Conservation (phyloP, 805 yeast genomes). For the Blastobotrys muscicola region DNA sequence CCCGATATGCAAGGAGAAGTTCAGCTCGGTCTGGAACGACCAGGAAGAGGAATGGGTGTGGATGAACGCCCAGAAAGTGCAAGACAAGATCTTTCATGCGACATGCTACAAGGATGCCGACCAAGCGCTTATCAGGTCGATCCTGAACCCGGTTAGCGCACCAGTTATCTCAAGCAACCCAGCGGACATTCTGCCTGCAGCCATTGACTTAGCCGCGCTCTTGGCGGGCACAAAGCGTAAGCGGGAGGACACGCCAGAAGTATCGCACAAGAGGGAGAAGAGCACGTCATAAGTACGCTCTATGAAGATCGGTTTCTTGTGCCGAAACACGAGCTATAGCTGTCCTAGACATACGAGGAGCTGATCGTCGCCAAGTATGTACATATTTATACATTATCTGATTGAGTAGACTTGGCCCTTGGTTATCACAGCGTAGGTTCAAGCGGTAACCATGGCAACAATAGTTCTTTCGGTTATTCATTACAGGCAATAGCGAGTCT, state of each 20-base stretch:
- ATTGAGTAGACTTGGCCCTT: neutral
- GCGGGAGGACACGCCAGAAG: conserved; percentile 5
- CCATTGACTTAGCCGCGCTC: too few relatives aligned
- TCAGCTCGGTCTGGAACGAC: conserved; percentile 59
- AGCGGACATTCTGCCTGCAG: conserved; percentile 5
- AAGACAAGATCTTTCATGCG: conserved; percentile 49
- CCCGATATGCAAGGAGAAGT: conserved; percentile 60
- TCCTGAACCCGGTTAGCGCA: too few relatives aligned
- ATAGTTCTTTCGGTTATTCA: too few relatives aligned
- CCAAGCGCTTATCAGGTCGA: conserved; percentile 2
- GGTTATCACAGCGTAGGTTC: neutral
- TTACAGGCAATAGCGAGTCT: conserved; percentile 1
- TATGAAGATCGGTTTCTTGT: too few relatives aligned
- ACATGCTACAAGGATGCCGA: conserved; percentile 61
- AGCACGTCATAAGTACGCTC: too few relatives aligned
- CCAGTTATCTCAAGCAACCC: neutral
- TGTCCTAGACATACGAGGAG: too few relatives aligned
- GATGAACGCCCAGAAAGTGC: conserved; percentile 50
- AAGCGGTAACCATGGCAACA: too few relatives aligned
- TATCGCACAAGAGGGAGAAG: too few relatives aligned
- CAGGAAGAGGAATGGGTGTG: conserved; percentile 76
- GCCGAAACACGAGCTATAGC: too few relatives aligned
- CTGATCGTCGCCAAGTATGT: too few relatives aligned
- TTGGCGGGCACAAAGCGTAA: conserved; percentile 5
- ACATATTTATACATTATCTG: neutral